phyloP scores from a whole-genome alignment of 2,329 filamentous ascomycete genomes.

The Dothidotthia symphoricarpi region DNA sequence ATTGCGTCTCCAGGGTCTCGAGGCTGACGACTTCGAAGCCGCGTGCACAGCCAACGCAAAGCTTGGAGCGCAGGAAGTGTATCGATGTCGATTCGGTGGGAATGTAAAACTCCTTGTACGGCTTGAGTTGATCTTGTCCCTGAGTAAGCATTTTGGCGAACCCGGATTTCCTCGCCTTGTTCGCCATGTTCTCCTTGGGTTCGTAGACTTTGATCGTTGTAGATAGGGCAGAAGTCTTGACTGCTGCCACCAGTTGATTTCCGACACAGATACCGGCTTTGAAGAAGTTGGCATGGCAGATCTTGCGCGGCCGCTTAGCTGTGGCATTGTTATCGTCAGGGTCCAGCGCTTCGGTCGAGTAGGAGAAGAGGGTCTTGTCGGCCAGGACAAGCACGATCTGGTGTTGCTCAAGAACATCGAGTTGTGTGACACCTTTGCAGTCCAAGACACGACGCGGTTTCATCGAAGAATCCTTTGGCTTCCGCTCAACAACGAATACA shows the following conservation, averaged over 20 bases:
- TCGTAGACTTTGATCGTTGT: constrained; percentile 99
- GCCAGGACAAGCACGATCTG: constrained; percentile 85
- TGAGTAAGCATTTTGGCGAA: constrained; percentile 93
- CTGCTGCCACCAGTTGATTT: constrained; percentile 90
- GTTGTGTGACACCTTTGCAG: constrained; percentile 82
- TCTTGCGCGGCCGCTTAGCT: constrained; percentile 88
- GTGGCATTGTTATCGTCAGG: constrained; percentile 71
- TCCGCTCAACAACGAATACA: constrained; percentile 88
- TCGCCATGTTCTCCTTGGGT: constrained; percentile 89
- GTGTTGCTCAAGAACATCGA: constrained; percentile 95
- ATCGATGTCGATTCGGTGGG: constrained; percentile 97
- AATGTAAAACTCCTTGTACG: constrained; percentile 87
- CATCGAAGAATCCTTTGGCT: constrained; percentile 72
- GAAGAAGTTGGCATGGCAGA: constrained; percentile 98
- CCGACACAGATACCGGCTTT: constrained; percentile 94
- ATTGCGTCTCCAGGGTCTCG: constrained; percentile 97
- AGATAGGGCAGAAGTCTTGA: constrained; percentile 89
- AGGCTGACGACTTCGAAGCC: constrained; percentile 97
- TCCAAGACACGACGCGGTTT: constrained; percentile 84
- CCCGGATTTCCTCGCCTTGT: constrained; percentile 92
- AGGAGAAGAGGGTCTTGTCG: constrained; percentile 90
- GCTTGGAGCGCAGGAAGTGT: constrained; percentile 93
- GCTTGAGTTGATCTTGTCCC: constrained; percentile 90
- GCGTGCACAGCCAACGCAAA: constrained; percentile 92
- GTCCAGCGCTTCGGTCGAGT: constrained; percentile 82